Evolutionary conservation across 768 basidiomycete species (phyloP).

Genomic region (Leccinum rimulosum): DNA sequence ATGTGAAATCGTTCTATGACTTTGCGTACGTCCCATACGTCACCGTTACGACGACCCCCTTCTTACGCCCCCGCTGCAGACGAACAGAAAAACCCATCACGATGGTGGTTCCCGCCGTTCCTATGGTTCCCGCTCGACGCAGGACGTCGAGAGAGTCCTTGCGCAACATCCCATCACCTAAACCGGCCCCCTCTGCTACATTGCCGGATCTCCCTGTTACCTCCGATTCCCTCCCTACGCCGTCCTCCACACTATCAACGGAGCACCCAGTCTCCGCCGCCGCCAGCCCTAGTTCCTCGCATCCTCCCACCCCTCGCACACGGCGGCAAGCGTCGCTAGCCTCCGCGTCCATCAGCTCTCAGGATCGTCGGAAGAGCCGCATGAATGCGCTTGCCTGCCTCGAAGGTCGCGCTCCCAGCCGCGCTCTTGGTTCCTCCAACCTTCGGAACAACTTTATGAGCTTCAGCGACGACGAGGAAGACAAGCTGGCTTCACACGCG

Average conservation of each 20-base stretch:
- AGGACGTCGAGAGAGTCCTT: slow-evolving; percentile 41
- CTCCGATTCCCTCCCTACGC: neutral
- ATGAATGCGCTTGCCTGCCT: slow-evolving; percentile 62
- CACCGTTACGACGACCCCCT: neutral
- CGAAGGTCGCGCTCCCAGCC: slow-evolving; percentile 45
- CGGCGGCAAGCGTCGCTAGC: slow-evolving; percentile 18
- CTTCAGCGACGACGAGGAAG: slow-evolving; percentile 64
- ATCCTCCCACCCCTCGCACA: slow-evolving; percentile 12
- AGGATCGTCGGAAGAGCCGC: slow-evolving; percentile 46
- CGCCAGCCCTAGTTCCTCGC: slow-evolving; percentile 13
- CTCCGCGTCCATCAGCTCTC: slow-evolving; percentile 43
- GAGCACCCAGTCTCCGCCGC: slow-evolving; percentile 18
- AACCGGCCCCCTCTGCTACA: slow-evolving; percentile 54
- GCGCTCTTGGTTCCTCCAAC: slow-evolving; percentile 15
- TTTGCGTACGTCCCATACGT: slow-evolving; percentile 9
- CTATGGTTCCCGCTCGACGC: slow-evolving; percentile 17
- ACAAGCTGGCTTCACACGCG: slow-evolving; percentile 23
- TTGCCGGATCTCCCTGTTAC: slow-evolving; percentile 44
- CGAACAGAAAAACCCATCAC: slow-evolving; percentile 28
- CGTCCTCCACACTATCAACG: neutral
- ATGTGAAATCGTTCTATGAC: slow-evolving; percentile 12
- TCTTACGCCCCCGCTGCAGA: slow-evolving; percentile 10
- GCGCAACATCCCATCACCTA: slow-evolving; percentile 54
- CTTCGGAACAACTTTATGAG: slow-evolving; percentile 57
- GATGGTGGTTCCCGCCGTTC: slow-evolving; percentile 10